A percentile compares a stretch with the other conserved stretches of the same genome.
phyloP scores from a whole-genome alignment of 2,329 filamentous ascomycete species.

The Pleoardoris graminearum region DNA sequence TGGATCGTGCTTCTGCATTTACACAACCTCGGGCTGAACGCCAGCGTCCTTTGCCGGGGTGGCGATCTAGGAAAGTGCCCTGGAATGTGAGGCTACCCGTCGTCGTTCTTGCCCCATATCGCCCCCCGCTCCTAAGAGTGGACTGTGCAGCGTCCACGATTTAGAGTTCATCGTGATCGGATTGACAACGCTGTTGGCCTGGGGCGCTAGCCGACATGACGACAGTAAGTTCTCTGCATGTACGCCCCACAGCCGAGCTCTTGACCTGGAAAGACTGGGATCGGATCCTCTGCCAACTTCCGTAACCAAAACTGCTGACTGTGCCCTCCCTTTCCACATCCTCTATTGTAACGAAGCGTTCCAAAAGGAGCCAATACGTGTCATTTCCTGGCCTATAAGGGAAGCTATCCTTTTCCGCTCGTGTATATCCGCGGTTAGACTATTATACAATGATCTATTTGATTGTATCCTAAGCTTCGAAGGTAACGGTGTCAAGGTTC shows the following conservation, averaged over 20 bases:
- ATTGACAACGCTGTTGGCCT: background rate
- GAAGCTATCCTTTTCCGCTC: constrained; percentile 30
- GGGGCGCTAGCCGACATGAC: background rate
- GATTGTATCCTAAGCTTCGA: background rate
- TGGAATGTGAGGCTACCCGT: no score
- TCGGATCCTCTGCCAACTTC: constrained; percentile 28
- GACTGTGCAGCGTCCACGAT: background rate
- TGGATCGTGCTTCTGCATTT: no score
- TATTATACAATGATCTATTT: background rate
- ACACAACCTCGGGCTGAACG: no score
- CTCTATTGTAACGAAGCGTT: constrained; percentile 31
- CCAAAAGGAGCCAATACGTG: constrained; percentile 12
- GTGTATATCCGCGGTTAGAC: constrained; percentile 29
- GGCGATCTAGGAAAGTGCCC: no score
- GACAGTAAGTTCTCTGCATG: background rate
- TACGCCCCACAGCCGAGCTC: background rate
- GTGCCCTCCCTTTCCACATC: constrained; percentile 21
- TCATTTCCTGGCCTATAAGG: constrained; percentile 13
- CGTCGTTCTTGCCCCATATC: background rate
- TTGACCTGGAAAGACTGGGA: constrained; percentile 31
- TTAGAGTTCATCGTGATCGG: background rate
- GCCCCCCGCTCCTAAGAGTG: background rate
- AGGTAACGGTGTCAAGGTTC: background rate
- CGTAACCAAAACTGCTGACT: constrained; percentile 20
- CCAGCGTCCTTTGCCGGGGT: no score